Conservation (phyloP, 2,329 filamentous ascomycete genomes). For the Tolypocladium capitatum region DNA sequence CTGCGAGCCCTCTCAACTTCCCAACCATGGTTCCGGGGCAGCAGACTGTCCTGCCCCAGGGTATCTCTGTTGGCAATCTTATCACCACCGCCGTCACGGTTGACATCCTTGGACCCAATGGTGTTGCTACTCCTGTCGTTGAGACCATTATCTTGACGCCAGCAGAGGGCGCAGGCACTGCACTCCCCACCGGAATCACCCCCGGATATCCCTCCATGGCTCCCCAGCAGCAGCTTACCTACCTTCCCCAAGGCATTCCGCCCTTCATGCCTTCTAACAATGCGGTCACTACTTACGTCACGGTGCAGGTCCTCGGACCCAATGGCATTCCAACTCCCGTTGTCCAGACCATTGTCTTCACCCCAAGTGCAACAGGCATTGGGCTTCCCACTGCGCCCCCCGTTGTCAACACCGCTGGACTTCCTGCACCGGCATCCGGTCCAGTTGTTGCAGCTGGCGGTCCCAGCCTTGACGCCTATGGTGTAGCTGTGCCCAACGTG, state of each 20-base stretch:
- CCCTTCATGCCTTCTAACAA: constrained; percentile 4
- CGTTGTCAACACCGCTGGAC: constrained; percentile 7
- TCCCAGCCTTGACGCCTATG: constrained; percentile 16
- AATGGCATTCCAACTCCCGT: constrained; percentile 18
- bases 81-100: constrained; percentile 18
- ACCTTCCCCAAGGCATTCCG: constrained; percentile 9
- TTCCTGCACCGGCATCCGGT: constrained; percentile 5
- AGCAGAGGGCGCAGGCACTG: constrained; percentile 1
- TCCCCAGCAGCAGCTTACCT: constrained; percentile 6
- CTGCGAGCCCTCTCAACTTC: constrained; percentile 5
- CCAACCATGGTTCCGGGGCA: constrained; percentile 7
- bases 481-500: constrained; percentile 1
- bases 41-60: constrained; percentile 7
- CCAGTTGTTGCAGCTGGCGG: constrained; percentile 5
- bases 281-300: constrained; percentile 15
- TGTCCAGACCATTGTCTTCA: constrained; percentile 18
- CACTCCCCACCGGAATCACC: constrained; percentile 4
- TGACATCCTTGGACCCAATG: constrained; percentile 18
- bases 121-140: constrained; percentile 15
- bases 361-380: constrained; percentile 9
- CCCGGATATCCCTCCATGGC: constrained; percentile 8
- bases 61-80: constrained; percentile 6
- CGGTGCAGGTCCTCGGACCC: constrained; percentile 16
- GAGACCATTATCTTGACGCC: constrained; percentile 13
- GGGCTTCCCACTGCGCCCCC: constrained; percentile 7